Conservation (phyloP, 495 filamentous ascomycete genomes). For the Penicillium desertorum region DNA sequence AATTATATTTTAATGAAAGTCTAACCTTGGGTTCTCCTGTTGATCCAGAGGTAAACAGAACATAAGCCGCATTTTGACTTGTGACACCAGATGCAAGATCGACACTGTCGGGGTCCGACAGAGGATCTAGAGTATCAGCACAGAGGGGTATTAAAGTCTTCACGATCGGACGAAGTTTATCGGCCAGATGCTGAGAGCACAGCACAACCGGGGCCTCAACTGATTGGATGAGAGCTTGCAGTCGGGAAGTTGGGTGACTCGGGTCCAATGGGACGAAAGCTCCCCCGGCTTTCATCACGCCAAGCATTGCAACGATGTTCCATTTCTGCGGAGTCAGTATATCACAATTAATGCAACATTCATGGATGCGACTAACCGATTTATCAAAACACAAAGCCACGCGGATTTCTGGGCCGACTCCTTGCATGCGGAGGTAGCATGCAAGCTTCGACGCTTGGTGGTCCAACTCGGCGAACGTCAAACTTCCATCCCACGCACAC, state of each 20-base stretch:
- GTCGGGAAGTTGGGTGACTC: slow-evolving; percentile 51
- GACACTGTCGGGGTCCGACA: slow-evolving; percentile 24
- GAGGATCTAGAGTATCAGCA: slow-evolving; percentile 28
- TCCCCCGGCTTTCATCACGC: slow-evolving; percentile 59
- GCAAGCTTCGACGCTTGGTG: slow-evolving; percentile 48
- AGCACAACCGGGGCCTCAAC: slow-evolving; percentile 49
- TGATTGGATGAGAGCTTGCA: slow-evolving; percentile 44
- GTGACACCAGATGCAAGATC: slow-evolving; percentile 33
- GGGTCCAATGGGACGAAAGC: slow-evolving; percentile 61
- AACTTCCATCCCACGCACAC: slow-evolving; percentile 58
- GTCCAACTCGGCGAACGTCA: slow-evolving; percentile 58
- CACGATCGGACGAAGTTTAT: slow-evolving; percentile 28
- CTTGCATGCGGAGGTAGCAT: slow-evolving; percentile 42
- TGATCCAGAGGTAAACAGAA: slow-evolving; percentile 52
- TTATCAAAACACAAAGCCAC: slow-evolving; percentile 61
- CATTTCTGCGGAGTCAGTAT: slow-evolving; percentile 40
- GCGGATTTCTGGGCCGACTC: slow-evolving; percentile 48
- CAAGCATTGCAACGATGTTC: slow-evolving; percentile 56
- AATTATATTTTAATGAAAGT: not conserved
- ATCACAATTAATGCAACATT: not conserved
- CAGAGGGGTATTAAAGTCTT: slow-evolving; percentile 41
- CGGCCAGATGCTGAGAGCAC: slow-evolving; percentile 47
- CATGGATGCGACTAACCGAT: slow-evolving; percentile 39
- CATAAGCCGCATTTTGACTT: slow-evolving; percentile 42
- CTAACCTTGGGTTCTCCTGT: slow-evolving; percentile 53